These are phyloP conservation scores for Azolla pinnata DNA, from an alignment of 75 land plant genomes.

Conservation along the genomic window DNA sequence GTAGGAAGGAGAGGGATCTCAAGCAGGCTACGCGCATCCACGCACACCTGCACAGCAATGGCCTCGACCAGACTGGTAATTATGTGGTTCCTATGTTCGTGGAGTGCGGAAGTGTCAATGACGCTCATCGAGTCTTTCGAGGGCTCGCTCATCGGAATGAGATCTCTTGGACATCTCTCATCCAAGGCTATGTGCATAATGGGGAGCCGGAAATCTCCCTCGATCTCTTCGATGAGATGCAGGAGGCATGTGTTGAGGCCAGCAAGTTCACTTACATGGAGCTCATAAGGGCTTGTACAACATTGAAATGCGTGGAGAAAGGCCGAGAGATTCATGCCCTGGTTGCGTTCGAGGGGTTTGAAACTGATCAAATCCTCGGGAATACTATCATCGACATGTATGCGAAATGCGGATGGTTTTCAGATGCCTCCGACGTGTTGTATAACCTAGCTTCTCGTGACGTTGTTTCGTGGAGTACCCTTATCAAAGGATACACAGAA, in stretches of 20 bases:
- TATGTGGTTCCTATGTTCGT: background rate
- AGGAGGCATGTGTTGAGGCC: constrained; percentile 3
- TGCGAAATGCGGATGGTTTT: constrained; percentile 1
- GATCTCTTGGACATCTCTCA: background rate
- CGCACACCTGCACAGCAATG: background rate
- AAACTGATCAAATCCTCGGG: constrained; percentile 1
- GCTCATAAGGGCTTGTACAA: constrained; percentile 25
- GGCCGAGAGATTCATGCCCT: constrained; percentile 1
- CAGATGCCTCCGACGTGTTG: constrained; percentile 38
- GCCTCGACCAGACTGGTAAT: background rate
- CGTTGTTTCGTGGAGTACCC: constrained; percentile 47
- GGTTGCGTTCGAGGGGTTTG: constrained; percentile 25
- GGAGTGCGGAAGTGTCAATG: background rate
- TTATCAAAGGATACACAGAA: constrained; percentile 32
- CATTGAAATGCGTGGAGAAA: background rate
- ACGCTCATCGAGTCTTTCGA: background rate
- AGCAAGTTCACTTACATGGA: constrained; percentile 35
- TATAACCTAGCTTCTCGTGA: constrained; percentile 26
- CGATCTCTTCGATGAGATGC: constrained; percentile 21
- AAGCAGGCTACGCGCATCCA: background rate
- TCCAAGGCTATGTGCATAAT: background rate
- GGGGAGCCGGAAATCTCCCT: constrained; percentile 11
- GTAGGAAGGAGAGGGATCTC: constrained; percentile 4
- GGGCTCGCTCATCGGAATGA: background rate
- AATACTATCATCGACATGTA: constrained; percentile 15